Evolutionary conservation across 768 basidiomycete species (phyloP), one percentile per base, ranked within the genome.

Genomic region (Clavulina sp.): DNA sequence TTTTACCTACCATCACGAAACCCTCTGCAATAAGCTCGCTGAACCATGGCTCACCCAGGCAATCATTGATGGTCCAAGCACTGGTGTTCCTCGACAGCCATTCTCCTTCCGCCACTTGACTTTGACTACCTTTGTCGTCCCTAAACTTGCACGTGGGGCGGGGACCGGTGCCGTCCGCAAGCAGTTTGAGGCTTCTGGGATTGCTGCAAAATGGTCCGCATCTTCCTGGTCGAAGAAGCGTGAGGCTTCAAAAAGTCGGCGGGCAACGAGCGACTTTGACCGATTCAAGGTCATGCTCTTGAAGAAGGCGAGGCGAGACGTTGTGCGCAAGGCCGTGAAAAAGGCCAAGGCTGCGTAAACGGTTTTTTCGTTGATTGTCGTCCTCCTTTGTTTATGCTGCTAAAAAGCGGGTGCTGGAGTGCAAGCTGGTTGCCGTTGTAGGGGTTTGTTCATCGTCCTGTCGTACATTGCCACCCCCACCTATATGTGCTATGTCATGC

Each of bases 31-130:
- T n/a, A n/a, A n/a, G n/a, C n/a, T n/a, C n/a, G n/a, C n/a, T n/a
- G n/a, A n/a, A n/a, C n/a, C 3, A 9, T 56, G n/a, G 13, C 33
- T 9, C 23, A 19, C 49, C 0, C 61, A 97, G 93, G 93, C 92
- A 31, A 78, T 99, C 64, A 78, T 97, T 62, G 93, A 97, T 68
- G 92, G 92, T 43, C 92, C 95, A 50, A 75, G 76, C 32, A 88
- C 91, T 54, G 78, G 74, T 56, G 92, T 99, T 50, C 82, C 93
- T 59, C 87, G 95, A 61, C 93, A 95, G 69, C 63, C 83, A 26
- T 85, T 80, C 73, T 77, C 86, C 58, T 96, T 84, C 80, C 84
- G 84, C 65, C 81, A 95, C 70, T 74, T 96, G 61, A 76, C 80
- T 64, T 84, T 99, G 63, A 96, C 91, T 23, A 82, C 85, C 53